Percentiles rank a stretch among this genome's conserved stretches.
Conservation (phyloP, 2,329 filamentous ascomycete genomes). For the Laburnicola sp. region DNA sequence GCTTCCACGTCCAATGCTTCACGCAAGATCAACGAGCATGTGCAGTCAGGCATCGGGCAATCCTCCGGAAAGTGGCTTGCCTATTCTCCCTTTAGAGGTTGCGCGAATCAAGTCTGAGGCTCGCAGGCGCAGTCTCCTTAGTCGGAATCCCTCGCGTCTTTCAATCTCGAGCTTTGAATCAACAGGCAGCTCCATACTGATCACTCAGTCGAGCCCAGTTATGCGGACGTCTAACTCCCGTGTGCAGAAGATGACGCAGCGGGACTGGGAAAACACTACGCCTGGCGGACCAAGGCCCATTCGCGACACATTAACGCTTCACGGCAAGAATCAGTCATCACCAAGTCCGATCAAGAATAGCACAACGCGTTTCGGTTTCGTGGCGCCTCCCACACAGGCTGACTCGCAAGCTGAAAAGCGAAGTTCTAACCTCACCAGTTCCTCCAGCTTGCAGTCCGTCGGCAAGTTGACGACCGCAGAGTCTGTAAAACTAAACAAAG, state of each 20-base stretch:
- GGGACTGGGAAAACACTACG: constrained; percentile 40
- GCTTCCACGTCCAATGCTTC: constrained; percentile 22
- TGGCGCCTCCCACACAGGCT: constrained; percentile 3
- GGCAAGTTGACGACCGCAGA: constrained; percentile 41
- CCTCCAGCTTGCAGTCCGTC: constrained; percentile 22
- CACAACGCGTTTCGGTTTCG: constrained; percentile 16
- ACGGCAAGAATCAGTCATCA: constrained; percentile 18
- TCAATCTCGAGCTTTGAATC: constrained; percentile 49
- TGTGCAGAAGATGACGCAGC: constrained; percentile 43
- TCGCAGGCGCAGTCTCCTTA: constrained; percentile 28
- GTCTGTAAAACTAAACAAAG: constrained; percentile 38
- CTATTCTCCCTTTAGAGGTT: constrained; percentile 46
- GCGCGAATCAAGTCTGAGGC: constrained; percentile 30
- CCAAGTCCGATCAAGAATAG: constrained; percentile 25
- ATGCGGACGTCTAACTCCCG: constrained; percentile 28
- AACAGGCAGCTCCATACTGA: constrained; percentile 47
- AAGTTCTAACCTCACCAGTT: constrained; percentile 13
- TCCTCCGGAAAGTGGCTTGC: constrained; percentile 48
- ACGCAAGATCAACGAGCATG: constrained; percentile 31
- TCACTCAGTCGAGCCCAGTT: constrained; percentile 43
- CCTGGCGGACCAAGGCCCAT: constrained; percentile 37
- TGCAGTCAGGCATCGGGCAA: constrained; percentile 36
- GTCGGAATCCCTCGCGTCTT: constrained; percentile 39
- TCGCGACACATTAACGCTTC: constrained; percentile 28
- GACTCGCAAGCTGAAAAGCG: constrained; percentile 11